Evolutionary conservation across 2,329 filamentous ascomycete genomes (phyloP).

Genomic region (Venturia carpophila): DNA sequence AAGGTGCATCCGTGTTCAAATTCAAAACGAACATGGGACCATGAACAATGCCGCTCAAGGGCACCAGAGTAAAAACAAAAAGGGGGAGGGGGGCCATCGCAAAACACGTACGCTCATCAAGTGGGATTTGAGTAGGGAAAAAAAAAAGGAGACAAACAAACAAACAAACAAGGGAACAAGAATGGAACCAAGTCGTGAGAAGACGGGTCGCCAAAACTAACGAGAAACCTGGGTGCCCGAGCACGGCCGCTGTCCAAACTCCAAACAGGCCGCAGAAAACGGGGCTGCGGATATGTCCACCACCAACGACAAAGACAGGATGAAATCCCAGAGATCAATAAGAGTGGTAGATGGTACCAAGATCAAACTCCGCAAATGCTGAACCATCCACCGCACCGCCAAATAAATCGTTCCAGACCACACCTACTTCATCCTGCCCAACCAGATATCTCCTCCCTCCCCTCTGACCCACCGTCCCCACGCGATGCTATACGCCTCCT

Average conservation of each 20-base stretch:
- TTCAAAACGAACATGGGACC: too few relatives aligned
- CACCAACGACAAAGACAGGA: not conserved
- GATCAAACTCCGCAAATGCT: not conserved
- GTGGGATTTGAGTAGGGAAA: too few relatives aligned
- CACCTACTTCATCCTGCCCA: slow-evolving; percentile 33
- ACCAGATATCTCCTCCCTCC: slow-evolving; percentile 86
- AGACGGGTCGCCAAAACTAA: not conserved
- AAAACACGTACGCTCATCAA: not conserved
- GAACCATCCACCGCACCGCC: too few relatives aligned
- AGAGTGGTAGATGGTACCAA: too few relatives aligned
- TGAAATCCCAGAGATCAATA: too few relatives aligned
- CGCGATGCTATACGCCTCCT: slow-evolving; percentile 78
- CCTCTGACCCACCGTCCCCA: slow-evolving; percentile 84
- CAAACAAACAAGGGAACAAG: too few relatives aligned
- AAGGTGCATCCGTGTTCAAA: too few relatives aligned
- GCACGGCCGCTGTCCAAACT: not conserved
- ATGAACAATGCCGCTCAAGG: too few relatives aligned
- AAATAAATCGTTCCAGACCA: not conserved
- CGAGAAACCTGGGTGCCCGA: not conserved
- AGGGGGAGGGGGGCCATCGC: too few relatives aligned
- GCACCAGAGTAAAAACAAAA: too few relatives aligned
- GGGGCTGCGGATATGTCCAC: not conserved
- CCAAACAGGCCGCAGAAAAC: not conserved
- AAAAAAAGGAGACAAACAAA: too few relatives aligned
- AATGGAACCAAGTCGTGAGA: not conserved